Percentiles rank a stretch among this genome's conserved stretches.
phyloP scores from a whole-genome alignment of 768 basidiomycete genomes.

The Pleurotus giganteus region DNA sequence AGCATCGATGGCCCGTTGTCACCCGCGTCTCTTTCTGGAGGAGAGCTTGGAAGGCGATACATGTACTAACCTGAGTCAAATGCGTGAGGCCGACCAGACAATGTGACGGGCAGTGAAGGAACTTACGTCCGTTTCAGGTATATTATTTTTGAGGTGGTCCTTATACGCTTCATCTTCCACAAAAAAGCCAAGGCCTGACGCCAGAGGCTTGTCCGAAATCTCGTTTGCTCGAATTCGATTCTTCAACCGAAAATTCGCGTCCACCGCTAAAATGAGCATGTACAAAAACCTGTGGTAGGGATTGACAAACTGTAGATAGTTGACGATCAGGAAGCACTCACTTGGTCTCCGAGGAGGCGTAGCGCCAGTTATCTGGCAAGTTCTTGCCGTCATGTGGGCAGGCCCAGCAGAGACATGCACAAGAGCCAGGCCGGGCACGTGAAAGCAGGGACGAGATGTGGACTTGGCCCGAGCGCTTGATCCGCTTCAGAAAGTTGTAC shows the following conservation, averaged over 20 bases:
- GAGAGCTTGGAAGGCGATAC: conserved; percentile 5
- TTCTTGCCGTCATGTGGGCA: conserved; percentile 28
- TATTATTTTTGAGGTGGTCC: conserved; percentile 9
- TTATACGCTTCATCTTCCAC: conserved; percentile 15
- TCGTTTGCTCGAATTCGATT: conserved; percentile 18
- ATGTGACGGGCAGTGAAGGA: neutral
- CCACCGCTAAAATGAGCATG: conserved; percentile 18
- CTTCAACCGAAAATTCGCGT: conserved; percentile 27
- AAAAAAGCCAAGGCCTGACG: conserved; percentile 21
- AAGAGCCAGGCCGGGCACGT: conserved; percentile 17
- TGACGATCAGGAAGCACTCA: neutral
- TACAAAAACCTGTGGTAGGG: conserved; percentile 11
- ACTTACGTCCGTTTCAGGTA: neutral
- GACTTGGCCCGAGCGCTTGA: neutral
- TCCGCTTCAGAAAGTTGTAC: conserved; percentile 13
- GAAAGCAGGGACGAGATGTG: conserved; percentile 18
- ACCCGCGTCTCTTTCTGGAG: conserved; percentile 9
- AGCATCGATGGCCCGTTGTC: conserved; percentile 6
- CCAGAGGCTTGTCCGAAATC: conserved; percentile 18
- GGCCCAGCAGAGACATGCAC: conserved; percentile 25
- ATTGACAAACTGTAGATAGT: neutral
- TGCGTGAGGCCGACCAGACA: neutral
- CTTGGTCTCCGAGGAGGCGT: neutral
- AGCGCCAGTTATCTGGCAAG: conserved; percentile 20
- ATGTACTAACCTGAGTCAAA: neutral